phyloP scores from a whole-genome alignment of 805 yeast species.

The Lachancea mirantina region DNA sequence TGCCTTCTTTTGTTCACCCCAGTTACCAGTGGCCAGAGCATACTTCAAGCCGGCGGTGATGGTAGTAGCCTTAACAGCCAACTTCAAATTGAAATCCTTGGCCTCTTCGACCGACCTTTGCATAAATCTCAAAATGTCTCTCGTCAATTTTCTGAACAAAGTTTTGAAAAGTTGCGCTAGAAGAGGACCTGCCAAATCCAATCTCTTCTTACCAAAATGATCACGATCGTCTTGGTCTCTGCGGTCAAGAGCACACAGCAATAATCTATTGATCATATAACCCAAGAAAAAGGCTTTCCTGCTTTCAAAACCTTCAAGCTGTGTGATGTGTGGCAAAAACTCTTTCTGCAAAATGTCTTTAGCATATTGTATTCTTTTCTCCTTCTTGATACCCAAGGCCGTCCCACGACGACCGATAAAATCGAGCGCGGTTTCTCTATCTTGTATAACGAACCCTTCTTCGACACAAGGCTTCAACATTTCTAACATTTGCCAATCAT shows the following conservation, averaged over 20 bases:
- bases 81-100: conserved; percentile 90
- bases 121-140: conserved; percentile 96
- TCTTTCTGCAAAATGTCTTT: conserved; percentile 95
- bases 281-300: conserved; percentile 96
- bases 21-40: conserved; percentile 98
- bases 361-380: conserved; percentile 97
- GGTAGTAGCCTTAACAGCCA: conserved; percentile 95
- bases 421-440: conserved; percentile 95
- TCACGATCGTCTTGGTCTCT: conserved; percentile 99
- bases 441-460: conserved; percentile 97
- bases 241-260: conserved; percentile 93
- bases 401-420: conserved; percentile 98
- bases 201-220: conserved; percentile 97
- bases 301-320: conserved; percentile 93
- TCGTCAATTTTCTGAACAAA: conserved; percentile 87
- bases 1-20: conserved; percentile 99
- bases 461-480: conserved; percentile 98
- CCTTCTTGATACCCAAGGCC: conserved; percentile 91
- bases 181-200: conserved; percentile 97
- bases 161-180: conserved; percentile 92
- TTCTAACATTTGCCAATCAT: conserved; percentile 99
- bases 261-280: conserved; percentile 92
- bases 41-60: conserved; percentile 96
- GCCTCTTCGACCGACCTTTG: conserved; percentile 98
- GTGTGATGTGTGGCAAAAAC: conserved; percentile 93